Evolutionary conservation across 176 grass and related monocot species (phyloP).

Genomic region (Cocos nucifera): DNA sequence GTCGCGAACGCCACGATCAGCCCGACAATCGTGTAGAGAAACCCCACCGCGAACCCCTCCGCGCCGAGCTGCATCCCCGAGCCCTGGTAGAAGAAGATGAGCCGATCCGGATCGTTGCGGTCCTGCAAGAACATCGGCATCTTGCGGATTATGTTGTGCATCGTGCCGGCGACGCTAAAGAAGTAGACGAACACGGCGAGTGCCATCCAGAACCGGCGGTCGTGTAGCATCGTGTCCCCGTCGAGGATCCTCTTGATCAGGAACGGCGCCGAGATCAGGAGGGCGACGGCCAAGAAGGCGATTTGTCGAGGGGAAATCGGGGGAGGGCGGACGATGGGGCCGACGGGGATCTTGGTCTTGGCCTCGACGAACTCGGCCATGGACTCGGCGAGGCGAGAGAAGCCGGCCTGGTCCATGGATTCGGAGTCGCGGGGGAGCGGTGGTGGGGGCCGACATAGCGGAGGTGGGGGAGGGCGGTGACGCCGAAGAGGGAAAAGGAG

Average conservation of each 20-base stretch:
- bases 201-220: slow-evolving; percentile 62
- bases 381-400: slow-evolving; percentile 70
- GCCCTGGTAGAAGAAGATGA: slow-evolving; percentile 90
- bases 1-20: slow-evolving; percentile 65
- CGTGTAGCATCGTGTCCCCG: slow-evolving; percentile 75
- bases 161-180: slow-evolving; percentile 87
- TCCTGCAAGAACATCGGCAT: slow-evolving; percentile 75
- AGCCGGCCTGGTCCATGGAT: slow-evolving; percentile 82
- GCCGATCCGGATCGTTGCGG: slow-evolving; percentile 55
- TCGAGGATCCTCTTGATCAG: slow-evolving; percentile 55
- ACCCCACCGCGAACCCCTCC: slow-evolving; percentile 77
- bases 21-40: slow-evolving; percentile 73
- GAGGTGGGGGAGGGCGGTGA: slow-evolving; percentile 70
- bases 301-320: slow-evolving; percentile 63
- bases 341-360: slow-evolving; percentile 56
- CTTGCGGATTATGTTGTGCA: slow-evolving; percentile 85
- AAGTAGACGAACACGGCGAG: slow-evolving; percentile 73
- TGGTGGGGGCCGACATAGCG: slow-evolving; percentile 60
- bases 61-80: slow-evolving; percentile 89
- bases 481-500: slow-evolving; percentile 76
- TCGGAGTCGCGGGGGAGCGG: slow-evolving; percentile 39
- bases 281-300: slow-evolving; percentile 33
- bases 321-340: slow-evolving; percentile 75
- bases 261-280: slow-evolving; percentile 59
- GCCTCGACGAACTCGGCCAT: slow-evolving; percentile 87